Conservation (phyloP, 2,329 filamentous ascomycete species). For the Botrytis sinoallii region DNA sequence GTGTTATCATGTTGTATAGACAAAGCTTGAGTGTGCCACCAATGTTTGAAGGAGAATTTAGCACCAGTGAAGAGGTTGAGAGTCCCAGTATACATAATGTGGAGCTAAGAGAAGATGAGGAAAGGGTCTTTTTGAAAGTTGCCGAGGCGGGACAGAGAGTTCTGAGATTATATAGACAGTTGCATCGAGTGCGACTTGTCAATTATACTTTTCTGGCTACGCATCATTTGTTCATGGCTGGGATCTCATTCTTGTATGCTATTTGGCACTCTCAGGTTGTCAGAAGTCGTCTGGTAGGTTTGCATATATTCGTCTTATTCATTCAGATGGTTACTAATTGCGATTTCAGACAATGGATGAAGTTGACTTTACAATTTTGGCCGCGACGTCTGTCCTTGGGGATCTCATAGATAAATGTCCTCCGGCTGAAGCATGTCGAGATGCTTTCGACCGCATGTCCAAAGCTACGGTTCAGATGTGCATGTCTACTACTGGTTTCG, state of each 20-base stretch:
- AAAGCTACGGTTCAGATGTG: constrained; percentile 96
- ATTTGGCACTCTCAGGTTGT: constrained; percentile 95
- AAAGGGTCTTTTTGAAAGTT: constrained; percentile 88
- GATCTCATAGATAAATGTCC: constrained; percentile 94
- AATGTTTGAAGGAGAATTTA: constrained; percentile 76
- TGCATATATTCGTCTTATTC: background rate
- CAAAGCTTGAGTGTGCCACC: constrained; percentile 85
- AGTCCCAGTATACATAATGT: constrained; percentile 60
- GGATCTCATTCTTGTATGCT: constrained; percentile 92
- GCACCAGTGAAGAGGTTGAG: constrained; percentile 61
- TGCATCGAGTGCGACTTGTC: constrained; percentile 83
- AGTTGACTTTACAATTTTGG: constrained; percentile 94
- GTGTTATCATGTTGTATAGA: constrained; percentile 90
- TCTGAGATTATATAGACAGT: constrained; percentile 81
- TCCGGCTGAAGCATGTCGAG: constrained; percentile 88
- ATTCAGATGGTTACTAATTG: constrained; percentile 14
- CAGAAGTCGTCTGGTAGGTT: constrained; percentile 74
- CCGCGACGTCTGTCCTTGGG: constrained; percentile 86
- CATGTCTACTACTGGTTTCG: constrained; percentile 62
- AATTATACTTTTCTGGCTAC: constrained; percentile 96
- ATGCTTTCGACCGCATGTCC: constrained; percentile 92
- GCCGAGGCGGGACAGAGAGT: constrained; percentile 94
- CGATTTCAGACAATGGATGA: constrained; percentile 73
- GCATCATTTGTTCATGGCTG: constrained; percentile 96
- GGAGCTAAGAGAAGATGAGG: constrained; percentile 76